Conservation (phyloP, 306 rosid species). For the Inga leiocalycina region DNA sequence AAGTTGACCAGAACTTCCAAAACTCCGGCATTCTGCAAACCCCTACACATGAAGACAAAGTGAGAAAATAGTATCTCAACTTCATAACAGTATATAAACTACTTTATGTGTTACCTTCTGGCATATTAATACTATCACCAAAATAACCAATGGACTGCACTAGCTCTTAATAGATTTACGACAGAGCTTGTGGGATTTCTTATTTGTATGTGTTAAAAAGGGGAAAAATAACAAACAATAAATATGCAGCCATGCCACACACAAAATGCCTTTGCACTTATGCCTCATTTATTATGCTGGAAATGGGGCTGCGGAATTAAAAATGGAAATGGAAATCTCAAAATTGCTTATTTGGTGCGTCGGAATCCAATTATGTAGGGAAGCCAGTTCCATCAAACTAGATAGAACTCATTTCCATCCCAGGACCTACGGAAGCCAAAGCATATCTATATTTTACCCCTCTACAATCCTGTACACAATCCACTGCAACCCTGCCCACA, state of each 20-base stretch:
- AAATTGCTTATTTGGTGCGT: background rate
- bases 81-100: conserved; percentile 25
- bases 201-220: background rate
- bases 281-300: background rate
- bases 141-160: background rate
- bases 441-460: background rate
- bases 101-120: conserved; percentile 19
- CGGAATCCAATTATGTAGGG: background rate
- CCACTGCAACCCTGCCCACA: background rate
- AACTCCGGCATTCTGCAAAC: conserved; percentile 92
- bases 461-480: background rate
- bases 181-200: conserved; percentile 4
- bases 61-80: conserved; percentile 51
- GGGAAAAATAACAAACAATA: conserved; percentile 19
- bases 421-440: background rate
- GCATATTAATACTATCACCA: background rate
- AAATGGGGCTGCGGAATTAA: background rate
- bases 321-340: background rate
- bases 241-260: background rate
- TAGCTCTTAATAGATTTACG: background rate
- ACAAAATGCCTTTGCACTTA: background rate
- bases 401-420: background rate
- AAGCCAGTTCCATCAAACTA: background rate
- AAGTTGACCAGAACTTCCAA: conserved; percentile 89
- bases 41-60: conserved; percentile 85